phyloP scores from a whole-genome alignment of 371 early-diverging fungal species.

The Zancudomyces culisetae region DNA sequence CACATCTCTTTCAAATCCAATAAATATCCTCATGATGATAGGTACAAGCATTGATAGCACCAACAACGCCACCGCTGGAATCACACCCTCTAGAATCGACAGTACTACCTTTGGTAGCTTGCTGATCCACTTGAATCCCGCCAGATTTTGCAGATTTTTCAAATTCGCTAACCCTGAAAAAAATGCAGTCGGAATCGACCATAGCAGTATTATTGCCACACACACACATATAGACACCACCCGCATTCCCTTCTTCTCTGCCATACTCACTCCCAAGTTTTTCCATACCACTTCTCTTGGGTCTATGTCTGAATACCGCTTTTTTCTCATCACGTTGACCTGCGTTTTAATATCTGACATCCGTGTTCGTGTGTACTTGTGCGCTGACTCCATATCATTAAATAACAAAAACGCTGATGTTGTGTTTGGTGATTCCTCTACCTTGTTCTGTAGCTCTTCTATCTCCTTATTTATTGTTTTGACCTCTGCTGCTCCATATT shows the following conservation, averaged over 20 bases:
- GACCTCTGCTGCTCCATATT: constrained; percentile 32
- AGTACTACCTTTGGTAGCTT: constrained; percentile 15
- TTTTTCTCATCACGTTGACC: constrained; percentile 5
- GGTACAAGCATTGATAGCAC: constrained; percentile 41
- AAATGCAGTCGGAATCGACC: constrained; percentile 46
- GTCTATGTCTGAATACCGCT: constrained; percentile 38
- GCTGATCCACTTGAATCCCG: constrained; percentile 26
- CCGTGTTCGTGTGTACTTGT: constrained; percentile 53
- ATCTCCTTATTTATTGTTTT: constrained; percentile 33
- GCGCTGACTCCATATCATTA: constrained; percentile 53
- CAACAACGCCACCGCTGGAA: constrained; percentile 46
- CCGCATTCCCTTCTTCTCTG: constrained; percentile 33
- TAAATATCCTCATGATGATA: constrained; percentile 37
- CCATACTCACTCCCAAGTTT: constrained; percentile 41
- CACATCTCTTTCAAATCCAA: constrained; percentile 40
- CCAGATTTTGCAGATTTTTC: constrained; percentile 26
- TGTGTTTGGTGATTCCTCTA: constrained; percentile 6
- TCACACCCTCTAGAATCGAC: constrained; percentile 52
- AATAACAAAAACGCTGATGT: constrained; percentile 68
- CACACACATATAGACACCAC: constrained; percentile 30
- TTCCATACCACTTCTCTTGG: constrained; percentile 70
- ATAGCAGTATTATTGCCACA: constrained; percentile 40
- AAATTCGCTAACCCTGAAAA: constrained; percentile 42
- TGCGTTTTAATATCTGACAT: constrained; percentile 38
- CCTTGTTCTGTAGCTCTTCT: constrained; percentile 5